Evolutionary conservation across 2,329 filamentous ascomycete genomes (phyloP).

Genomic region (Corinectria fuckeliana): DNA sequence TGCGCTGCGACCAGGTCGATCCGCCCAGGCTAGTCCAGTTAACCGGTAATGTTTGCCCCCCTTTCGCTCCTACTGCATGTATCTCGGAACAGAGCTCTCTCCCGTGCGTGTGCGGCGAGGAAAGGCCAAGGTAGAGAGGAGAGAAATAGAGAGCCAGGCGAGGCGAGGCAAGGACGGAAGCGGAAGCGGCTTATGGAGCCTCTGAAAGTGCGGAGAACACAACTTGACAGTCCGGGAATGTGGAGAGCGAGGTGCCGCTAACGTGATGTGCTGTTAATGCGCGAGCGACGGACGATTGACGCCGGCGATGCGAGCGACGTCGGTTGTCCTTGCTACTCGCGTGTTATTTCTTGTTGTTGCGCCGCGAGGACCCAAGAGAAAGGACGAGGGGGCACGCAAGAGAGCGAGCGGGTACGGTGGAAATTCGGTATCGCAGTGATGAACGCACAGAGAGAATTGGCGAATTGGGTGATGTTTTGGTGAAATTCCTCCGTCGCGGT

Average conservation of each 20-base stretch:
- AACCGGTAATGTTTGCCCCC: constrained; percentile 5
- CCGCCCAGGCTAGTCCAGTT: constrained; percentile 10
- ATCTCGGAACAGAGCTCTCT: too few species aligned
- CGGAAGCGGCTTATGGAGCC: constrained; percentile 7
- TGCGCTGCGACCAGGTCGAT: constrained; percentile 7
- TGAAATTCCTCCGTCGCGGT: constrained; percentile 5
- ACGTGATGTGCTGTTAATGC: neutral
- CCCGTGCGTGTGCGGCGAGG: constrained; percentile 13
- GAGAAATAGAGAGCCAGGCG: too few species aligned
- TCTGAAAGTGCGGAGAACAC: constrained; percentile 10
- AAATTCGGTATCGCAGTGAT: neutral
- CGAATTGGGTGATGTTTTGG: constrained; percentile 15
- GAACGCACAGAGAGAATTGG: neutral
- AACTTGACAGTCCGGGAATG: constrained; percentile 4
- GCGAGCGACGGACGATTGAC: constrained; percentile 2
- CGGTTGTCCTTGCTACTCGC: neutral
- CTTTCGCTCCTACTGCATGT: neutral
- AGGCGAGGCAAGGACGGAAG: constrained; percentile 4
- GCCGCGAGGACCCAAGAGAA: neutral
- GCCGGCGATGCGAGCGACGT: neutral
- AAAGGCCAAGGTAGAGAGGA: constrained; percentile 3
- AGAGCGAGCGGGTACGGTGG: neutral
- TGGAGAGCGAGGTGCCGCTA: constrained; percentile 9
- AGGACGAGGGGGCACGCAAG: neutral
- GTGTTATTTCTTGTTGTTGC: neutral